Evolutionary conservation across 2,329 filamentous ascomycete species (phyloP), one percentile per base, ranked within the genome.

Genomic region (Colletotrichum cereale): DNA sequence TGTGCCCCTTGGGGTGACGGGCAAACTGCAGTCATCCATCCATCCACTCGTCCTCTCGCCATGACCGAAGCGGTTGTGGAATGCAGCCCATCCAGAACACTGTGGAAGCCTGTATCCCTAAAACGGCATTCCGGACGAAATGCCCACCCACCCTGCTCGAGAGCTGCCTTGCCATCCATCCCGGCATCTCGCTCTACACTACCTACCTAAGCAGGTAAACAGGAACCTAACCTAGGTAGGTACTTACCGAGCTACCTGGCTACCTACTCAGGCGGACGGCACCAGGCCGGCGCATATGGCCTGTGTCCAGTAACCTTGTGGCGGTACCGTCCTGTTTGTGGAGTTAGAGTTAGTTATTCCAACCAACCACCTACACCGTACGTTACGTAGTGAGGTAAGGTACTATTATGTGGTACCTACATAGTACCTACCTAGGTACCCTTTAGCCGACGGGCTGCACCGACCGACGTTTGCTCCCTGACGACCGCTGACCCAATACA

Each of bases 381-480:
- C 38, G 16, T 42, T 40, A 16, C 14, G 38, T 16, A 42, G 38
- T 12, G 16, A 40, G 14, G 5, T 42, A 7, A n/a, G n/a, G n/a
- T n/a, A n/a, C n/a, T n/a, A n/a, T n/a, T n/a, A n/a, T n/a, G n/a
- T n/a, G n/a, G n/a, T n/a, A n/a, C n/a, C n/a, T 38, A 38, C 36
- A 38, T 38, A 2, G 2, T 14, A 14, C 10, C 10, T 11, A 40
- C n/a, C n/a, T n/a, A n/a, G n/a, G n/a, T n/a, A n/a, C n/a, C 52
- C 44, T 67, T 57, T 67, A 50, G 60, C 40, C 58, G 66, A 18
- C 66, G 21, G 40, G 38, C 65, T 61, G 47, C 50, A 26, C 29
- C 52, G 36, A n/a, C 56, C n/a, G 61, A 24, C 26, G 24, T 31
- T 42, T 26, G 53, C 44, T 31, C 31, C 50, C 56, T 36, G 31